Evolutionary conservation across 2,329 filamentous ascomycete species (phyloP), one percentile per base, ranked within the genome.

Genomic region (Capronia coronata): DNA sequence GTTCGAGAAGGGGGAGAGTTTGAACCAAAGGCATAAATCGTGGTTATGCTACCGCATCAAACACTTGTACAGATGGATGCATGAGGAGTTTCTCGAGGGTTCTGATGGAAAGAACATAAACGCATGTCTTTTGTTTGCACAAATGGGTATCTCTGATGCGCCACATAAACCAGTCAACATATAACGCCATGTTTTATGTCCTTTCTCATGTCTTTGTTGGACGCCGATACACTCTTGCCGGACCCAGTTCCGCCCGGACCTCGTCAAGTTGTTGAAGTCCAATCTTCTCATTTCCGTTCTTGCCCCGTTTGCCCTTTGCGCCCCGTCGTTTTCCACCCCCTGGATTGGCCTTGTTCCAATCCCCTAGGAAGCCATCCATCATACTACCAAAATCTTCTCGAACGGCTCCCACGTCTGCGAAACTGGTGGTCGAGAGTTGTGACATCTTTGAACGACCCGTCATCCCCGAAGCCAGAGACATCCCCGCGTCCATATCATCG

Each of bases 231-330:
- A 94, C 66, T 52, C 81, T 79, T 23, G 89, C 85, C 21, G 86
- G 86, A 0, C 91, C 91, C 49, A 96, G 68, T 5, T 82, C 87
- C 56, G 78, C 78, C 46, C 93, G 77, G 44, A 98, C 84, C 69
- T 97, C 91, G 58, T 97, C 93, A 52, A 97, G 73, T 72, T 97
- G 87, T 68, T 87, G 83, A 57, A 96, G 75, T 0, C 93, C 93
- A 52, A 78, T 86, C 65, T 86, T 84, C 57, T 85, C 82, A 64
- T 84, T 87, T 14, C 84, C 84, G 69, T 90, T 88, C 71, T 90
- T 91, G 16, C 88, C 78, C 46, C 76, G 69, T 65, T 82, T 83
- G 71, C 63, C 67, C 58, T 73, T 71, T 9, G 65, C 68, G 7
- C 64, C 71, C 55, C 68, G 70, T 6, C 68, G 63, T 59, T 72